These are phyloP conservation scores for Cyclocybe cylindracea DNA, from an alignment of 768 basidiomycete genomes.

Conservation along the genomic window DNA sequence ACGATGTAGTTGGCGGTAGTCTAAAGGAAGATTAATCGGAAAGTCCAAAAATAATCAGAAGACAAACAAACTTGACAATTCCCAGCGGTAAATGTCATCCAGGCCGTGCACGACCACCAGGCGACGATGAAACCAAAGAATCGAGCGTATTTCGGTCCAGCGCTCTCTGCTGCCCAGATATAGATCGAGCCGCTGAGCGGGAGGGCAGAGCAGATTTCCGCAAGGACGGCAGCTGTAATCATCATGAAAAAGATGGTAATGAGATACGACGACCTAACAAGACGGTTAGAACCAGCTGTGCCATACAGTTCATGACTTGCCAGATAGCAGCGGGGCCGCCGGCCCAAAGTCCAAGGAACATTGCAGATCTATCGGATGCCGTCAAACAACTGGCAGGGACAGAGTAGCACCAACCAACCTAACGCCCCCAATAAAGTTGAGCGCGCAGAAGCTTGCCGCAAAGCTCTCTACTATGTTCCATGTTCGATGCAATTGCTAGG, in stretches of 20 bases:
- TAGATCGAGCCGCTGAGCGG: slow-evolving; percentile 91
- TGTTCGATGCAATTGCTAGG: slow-evolving; percentile 80
- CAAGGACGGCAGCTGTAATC: slow-evolving; percentile 84
- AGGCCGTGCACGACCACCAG: slow-evolving; percentile 94
- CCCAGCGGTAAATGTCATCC: slow-evolving; percentile 91
- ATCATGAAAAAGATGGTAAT: slow-evolving; percentile 85
- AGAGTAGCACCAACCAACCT: slow-evolving; percentile 43
- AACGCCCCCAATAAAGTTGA: slow-evolving; percentile 89
- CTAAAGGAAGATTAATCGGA: slow-evolving; percentile 34
- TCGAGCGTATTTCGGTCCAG: slow-evolving; percentile 82
- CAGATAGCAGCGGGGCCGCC: slow-evolving; percentile 89
- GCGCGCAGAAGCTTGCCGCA: slow-evolving; percentile 83
- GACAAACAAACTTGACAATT: slow-evolving; percentile 61
- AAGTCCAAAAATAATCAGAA: neutral
- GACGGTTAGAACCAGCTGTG: neutral
- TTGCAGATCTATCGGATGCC: slow-evolving; percentile 53
- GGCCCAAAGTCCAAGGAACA: slow-evolving; percentile 81
- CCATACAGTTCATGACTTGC: slow-evolving; percentile 33
- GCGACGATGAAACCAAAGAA: slow-evolving; percentile 90
- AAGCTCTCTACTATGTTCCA: slow-evolving; percentile 87
- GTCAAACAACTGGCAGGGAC: slow-evolving; percentile 4
- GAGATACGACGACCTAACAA: slow-evolving; percentile 76
- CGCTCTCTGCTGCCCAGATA: slow-evolving; percentile 93
- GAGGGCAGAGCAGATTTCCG: slow-evolving; percentile 89
- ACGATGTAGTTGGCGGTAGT: slow-evolving; percentile 89